A percentile compares a stretch with the other conserved stretches of the same genome.
Conservation (phyloP, 2,329 filamentous ascomycete species). For the Colletotrichum costaricense region DNA sequence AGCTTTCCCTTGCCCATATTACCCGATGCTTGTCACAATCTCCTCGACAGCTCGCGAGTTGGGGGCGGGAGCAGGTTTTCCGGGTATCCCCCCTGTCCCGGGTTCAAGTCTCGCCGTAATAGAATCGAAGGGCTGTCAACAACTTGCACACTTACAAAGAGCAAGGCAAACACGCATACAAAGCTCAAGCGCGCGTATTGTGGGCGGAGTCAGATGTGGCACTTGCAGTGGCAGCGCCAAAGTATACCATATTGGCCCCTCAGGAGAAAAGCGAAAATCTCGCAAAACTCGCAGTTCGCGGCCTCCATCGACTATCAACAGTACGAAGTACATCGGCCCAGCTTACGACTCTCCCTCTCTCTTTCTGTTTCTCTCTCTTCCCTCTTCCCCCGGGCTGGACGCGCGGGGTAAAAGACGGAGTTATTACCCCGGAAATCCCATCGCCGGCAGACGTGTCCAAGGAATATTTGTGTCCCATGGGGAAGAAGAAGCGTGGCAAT, state of each 20-base stretch:
- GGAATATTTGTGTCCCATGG: not conserved
- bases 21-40: not conserved
- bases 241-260: not conserved
- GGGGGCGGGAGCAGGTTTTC: too few relatives aligned
- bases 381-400: not conserved
- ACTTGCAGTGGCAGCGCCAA: not conserved
- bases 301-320: not conserved
- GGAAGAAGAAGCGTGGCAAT: not conserved
- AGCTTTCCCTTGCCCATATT: not conserved
- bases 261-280: not conserved
- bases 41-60: not conserved
- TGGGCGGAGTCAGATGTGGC: not conserved
- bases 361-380: not conserved
- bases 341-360: not conserved
- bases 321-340: not conserved
- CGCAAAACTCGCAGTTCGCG: not conserved
- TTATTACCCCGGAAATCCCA: conserved; percentile 20
- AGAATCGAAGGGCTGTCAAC: too few relatives aligned
- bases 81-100: too few relatives aligned
- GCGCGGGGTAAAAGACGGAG: conserved; percentile 26
- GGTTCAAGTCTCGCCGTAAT: too few relatives aligned
- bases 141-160: too few relatives aligned
- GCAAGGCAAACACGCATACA: too few relatives aligned
- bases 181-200: not conserved
- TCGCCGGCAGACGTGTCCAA: not conserved